Percentiles rank a stretch among this genome's conserved stretches.
Conservation (phyloP, 1,284 basidiomycete species). For the Xerocomus nothofagi region DNA sequence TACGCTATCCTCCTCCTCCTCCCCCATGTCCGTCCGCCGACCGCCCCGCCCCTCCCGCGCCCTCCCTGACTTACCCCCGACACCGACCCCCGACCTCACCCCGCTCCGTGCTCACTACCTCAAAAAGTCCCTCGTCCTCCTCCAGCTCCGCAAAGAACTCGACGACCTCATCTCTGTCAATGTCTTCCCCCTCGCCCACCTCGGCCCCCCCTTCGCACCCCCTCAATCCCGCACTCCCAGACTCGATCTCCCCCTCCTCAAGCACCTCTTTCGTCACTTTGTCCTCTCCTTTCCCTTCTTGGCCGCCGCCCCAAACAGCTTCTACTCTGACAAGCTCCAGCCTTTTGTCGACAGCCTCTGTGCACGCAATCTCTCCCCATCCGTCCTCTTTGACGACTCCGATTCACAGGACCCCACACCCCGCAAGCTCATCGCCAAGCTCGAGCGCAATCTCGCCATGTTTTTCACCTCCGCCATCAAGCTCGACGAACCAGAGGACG, state of each 20-base stretch:
- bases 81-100: constrained; percentile 47
- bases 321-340: constrained; percentile 91
- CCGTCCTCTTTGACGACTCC: constrained; percentile 61
- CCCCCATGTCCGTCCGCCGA: constrained; percentile 8
- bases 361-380: constrained; percentile 71
- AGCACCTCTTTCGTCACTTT: constrained; percentile 88
- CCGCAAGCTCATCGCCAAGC: constrained; percentile 65
- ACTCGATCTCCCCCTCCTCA: constrained; percentile 82
- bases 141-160: constrained; percentile 81
- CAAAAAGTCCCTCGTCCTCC: constrained; percentile 89
- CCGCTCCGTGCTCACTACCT: constrained; percentile 92
- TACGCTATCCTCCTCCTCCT: background rate
- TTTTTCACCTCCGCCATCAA: constrained; percentile 82
- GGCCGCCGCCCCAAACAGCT: constrained; percentile 78
- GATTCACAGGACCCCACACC: constrained; percentile 49
- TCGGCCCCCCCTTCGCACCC: constrained; percentile 85
- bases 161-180: constrained; percentile 63
- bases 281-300: constrained; percentile 93
- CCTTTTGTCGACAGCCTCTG: constrained; percentile 86
- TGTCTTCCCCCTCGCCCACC: constrained; percentile 77
- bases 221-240: constrained; percentile 50
- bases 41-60: constrained; percentile 18
- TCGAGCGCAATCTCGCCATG: constrained; percentile 82
- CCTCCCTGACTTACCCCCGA: constrained; percentile 5
- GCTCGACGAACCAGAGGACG: constrained; percentile 79